Evolutionary conservation across 805 yeast species (phyloP).

Genomic region (Vanderwaltozyma polyspora): DNA sequence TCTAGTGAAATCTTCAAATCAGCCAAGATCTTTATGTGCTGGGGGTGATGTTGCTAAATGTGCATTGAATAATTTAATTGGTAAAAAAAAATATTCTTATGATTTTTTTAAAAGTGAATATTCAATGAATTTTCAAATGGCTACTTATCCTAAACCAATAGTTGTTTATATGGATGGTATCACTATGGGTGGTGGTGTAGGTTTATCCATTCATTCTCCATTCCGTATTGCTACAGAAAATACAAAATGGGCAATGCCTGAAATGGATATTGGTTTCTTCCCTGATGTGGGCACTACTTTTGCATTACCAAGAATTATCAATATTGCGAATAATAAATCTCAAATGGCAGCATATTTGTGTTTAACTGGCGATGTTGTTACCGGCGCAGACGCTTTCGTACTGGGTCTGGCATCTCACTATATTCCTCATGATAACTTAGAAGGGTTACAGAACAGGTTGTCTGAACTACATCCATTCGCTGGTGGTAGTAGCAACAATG

Average conservation of each 20-base stretch:
- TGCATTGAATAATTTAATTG: slow-evolving; percentile 46
- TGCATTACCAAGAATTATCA: slow-evolving; percentile 61
- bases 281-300: slow-evolving; percentile 94
- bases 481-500: slow-evolving; percentile 18
- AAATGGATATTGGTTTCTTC: slow-evolving; percentile 90
- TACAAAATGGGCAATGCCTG: slow-evolving; percentile 95
- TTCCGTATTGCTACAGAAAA: slow-evolving; percentile 89
- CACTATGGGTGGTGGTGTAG: slow-evolving; percentile 98
- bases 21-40: slow-evolving; percentile 76
- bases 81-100: slow-evolving; percentile 38
- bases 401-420: slow-evolving; percentile 88
- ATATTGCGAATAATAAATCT: slow-evolving; percentile 39
- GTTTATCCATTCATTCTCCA: slow-evolving; percentile 80
- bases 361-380: slow-evolving; percentile 68
- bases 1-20: slow-evolving; percentile 41
- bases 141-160: slow-evolving; percentile 79
- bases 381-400: slow-evolving; percentile 70
- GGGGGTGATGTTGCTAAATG: slow-evolving; percentile 92
- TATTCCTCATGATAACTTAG: slow-evolving; percentile 54
- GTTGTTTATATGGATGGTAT: slow-evolving; percentile 84
- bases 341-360: slow-evolving; percentile 79
- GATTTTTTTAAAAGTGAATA: slow-evolving; percentile 74
- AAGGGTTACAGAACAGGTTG: slow-evolving; percentile 52
- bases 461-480: slow-evolving; percentile 38
- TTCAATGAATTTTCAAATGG: slow-evolving; percentile 62